Evolutionary conservation across 495 filamentous ascomycete genomes (phyloP).

Genomic region (Echria macrotheca): DNA sequence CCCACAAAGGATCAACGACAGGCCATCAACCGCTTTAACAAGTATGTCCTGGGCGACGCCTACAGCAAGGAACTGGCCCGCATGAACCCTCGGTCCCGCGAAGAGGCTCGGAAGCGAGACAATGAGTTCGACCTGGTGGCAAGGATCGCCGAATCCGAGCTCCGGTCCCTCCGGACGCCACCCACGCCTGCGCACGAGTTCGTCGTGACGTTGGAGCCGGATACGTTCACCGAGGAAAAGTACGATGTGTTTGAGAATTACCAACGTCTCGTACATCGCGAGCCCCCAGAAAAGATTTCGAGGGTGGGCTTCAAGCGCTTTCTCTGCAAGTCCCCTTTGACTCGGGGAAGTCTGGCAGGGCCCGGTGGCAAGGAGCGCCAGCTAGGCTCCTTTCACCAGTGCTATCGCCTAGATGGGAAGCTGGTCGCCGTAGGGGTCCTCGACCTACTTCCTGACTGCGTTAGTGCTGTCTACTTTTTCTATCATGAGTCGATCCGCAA

Average conservation of each 20-base stretch:
- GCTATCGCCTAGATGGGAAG: conserved; percentile 84
- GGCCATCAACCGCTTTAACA: conserved; percentile 86
- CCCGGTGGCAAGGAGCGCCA: conserved; percentile 49
- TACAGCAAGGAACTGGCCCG: conserved; percentile 70
- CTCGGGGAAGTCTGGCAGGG: conserved; percentile 39
- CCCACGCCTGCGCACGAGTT: conserved; percentile 74
- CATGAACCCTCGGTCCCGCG: conserved; percentile 69
- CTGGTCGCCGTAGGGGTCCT: conserved; percentile 85
- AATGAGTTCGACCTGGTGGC: conserved; percentile 68
- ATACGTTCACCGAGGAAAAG: conserved; percentile 83
- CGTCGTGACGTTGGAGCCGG: conserved; percentile 71
- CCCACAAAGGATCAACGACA: conserved; percentile 78
- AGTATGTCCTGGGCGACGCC: conserved; percentile 68
- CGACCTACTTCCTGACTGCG: conserved; percentile 77
- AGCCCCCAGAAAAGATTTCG: conserved; percentile 61
- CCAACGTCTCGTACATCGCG: conserved; percentile 73
- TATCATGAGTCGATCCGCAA: conserved; percentile 79
- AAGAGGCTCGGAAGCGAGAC: conserved; percentile 69
- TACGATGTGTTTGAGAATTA: conserved; percentile 80
- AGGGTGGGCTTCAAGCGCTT: conserved; percentile 71
- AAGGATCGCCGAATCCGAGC: conserved; percentile 66
- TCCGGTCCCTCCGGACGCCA: conserved; percentile 44
- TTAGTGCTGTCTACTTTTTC: conserved; percentile 93
- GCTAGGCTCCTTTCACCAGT: conserved; percentile 90
- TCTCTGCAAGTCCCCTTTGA: conserved; percentile 74